Percentiles rank a stretch among this genome's conserved stretches.
phyloP scores from a whole-genome alignment of 768 basidiomycete species.

The Termitomyces sp. region DNA sequence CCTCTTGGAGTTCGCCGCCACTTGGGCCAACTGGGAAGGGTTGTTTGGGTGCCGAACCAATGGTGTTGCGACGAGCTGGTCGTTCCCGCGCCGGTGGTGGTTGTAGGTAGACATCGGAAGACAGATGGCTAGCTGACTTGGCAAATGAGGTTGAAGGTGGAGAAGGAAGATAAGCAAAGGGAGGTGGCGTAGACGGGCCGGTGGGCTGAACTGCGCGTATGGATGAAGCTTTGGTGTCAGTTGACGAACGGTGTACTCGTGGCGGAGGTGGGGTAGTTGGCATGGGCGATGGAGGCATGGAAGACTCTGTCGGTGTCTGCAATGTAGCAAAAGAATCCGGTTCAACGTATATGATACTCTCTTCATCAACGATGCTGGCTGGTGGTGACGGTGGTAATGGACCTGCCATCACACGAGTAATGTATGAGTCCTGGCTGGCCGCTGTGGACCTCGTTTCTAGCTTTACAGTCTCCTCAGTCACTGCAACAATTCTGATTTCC shows the following conservation, averaged over 20 bases:
- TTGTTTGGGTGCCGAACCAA: slow-evolving; percentile 41
- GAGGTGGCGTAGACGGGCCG: slow-evolving; percentile 11
- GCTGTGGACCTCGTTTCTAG: slow-evolving; percentile 20
- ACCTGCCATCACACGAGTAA: slow-evolving; percentile 16
- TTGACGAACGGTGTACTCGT: slow-evolving; percentile 39
- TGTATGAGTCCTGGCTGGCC: slow-evolving; percentile 7
- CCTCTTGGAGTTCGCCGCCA: slow-evolving; percentile 60
- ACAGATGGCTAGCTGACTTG: slow-evolving; percentile 20
- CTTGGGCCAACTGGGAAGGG: slow-evolving; percentile 22
- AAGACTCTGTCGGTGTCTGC: neutral
- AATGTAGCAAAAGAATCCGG: slow-evolving; percentile 8
- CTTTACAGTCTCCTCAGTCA: slow-evolving; percentile 42
- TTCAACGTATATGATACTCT: slow-evolving; percentile 1
- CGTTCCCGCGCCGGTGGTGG: slow-evolving; percentile 38
- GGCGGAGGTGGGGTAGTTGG: slow-evolving; percentile 8
- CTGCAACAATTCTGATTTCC: slow-evolving; percentile 50
- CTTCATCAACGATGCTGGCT: slow-evolving; percentile 21
- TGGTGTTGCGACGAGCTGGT: slow-evolving; percentile 65
- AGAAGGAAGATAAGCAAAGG: slow-evolving; percentile 10
- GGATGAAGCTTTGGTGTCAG: slow-evolving; percentile 39
- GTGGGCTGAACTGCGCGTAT: slow-evolving; percentile 22
- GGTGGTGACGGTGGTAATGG: slow-evolving; percentile 27
- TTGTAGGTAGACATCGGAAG: slow-evolving; percentile 45
- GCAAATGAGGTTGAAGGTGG: slow-evolving; percentile 15
- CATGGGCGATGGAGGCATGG: neutral